Conservation (phyloP, 805 yeast species). For the Saccharomycopsis selenospora region DNA sequence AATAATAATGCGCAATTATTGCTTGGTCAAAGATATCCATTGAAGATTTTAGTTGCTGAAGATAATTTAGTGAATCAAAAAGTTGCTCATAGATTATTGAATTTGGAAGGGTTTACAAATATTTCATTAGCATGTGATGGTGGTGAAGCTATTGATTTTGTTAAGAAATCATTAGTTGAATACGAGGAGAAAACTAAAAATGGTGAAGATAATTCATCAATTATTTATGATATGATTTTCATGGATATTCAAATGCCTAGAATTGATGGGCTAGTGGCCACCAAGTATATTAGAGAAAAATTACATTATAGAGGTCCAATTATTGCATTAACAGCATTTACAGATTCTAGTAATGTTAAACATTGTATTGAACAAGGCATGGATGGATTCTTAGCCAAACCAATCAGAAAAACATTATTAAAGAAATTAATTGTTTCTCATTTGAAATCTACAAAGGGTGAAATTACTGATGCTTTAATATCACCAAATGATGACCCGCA, state of each 20-base stretch:
- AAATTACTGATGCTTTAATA: constrained; percentile 11
- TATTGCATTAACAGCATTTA: constrained; percentile 92
- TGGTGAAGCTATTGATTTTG: constrained; percentile 70
- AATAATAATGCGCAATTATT: constrained; percentile 23
- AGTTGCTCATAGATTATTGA: constrained; percentile 83
- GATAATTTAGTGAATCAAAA: constrained; percentile 93
- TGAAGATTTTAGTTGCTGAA: constrained; percentile 77
- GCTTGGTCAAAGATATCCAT: constrained; percentile 18
- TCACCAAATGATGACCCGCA: constrained; percentile 14
- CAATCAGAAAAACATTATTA: constrained; percentile 66
- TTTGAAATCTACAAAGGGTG: constrained; percentile 12
- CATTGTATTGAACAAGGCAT: constrained; percentile 87
- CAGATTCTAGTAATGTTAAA: constrained; percentile 82
- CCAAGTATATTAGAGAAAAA: constrained; percentile 60
- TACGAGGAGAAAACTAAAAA: constrained; percentile 32
- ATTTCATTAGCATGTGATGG: constrained; percentile 86
- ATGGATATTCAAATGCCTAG: constrained; percentile 99
- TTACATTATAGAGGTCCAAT: constrained; percentile 63
- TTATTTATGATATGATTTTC: constrained; percentile 55
- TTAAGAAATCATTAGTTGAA: constrained; percentile 36
- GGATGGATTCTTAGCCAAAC: constrained; percentile 87
- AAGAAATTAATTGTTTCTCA: constrained; percentile 31
- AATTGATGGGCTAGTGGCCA: constrained; percentile 82
- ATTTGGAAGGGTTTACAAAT: constrained; percentile 67
- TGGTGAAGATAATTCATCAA: constrained; percentile 8